Evolutionary conservation across 2,329 filamentous ascomycete genomes (phyloP), one percentile per base, ranked within the genome.

Genomic region (Thermomyces lanuginosus): DNA sequence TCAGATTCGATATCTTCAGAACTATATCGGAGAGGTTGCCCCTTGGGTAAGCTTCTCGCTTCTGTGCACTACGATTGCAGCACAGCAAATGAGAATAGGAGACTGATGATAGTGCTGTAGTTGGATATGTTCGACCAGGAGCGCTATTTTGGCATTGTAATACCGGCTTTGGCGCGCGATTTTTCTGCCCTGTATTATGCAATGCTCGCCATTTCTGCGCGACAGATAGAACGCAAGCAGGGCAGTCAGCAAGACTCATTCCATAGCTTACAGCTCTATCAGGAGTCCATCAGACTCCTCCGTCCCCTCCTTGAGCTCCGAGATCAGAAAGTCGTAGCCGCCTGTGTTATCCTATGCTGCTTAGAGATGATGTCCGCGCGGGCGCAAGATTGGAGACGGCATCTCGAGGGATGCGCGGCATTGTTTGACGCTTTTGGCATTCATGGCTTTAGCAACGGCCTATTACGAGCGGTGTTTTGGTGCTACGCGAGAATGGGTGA

Each of bases 121-220:
- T 56, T 71, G 3, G 66, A 71, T 37, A 70, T 67, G 43, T 68
- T 69, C 27, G 66, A 71, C 31, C 51, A 54, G 15, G 48, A 60
- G 8, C 58, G 60, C 8, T 58, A 60, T 22, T 70, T 71, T 37
- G 60, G 61, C 10, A 56, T 61, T 1, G 55, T 63, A 7, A 48
- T 70, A 2, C 60, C 65, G 0, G 44, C 61, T 2, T 44, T 68
- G 16, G 63, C 64, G 1, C 56, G 56, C 21, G 50, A 46, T 13
- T 60, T 59, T 13, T 48, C 55, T 0, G 48, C 59, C 13, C 36
- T 68, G 2, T 43, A 59, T 3, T 63, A 63, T 32, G 61, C 62
- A 0, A 55, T 69, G 16, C 48, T 70, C 4, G 64, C 66, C 1
- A 56, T 69, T 5, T 68, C 63, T 0, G 60, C 64, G 2, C 53